These are phyloP conservation scores for Barnettozyma salicaria DNA, from an alignment of 805 yeast genomes.

Conservation along the genomic window DNA sequence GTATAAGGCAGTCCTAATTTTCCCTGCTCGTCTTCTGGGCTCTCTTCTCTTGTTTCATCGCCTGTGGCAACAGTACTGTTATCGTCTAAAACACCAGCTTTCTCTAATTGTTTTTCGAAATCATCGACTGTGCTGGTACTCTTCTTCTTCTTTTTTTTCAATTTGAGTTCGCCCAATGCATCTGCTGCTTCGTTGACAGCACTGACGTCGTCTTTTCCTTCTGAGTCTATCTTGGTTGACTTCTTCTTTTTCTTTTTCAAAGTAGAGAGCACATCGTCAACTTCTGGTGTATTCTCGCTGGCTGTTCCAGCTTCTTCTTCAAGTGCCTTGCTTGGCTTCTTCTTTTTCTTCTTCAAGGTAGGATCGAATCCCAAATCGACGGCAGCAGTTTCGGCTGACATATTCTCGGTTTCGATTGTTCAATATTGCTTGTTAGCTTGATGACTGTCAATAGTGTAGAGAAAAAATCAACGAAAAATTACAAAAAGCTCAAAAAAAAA, in stretches of 20 bases:
- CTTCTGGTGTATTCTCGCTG: slow-evolving; percentile 39
- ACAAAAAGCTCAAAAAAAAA: no score
- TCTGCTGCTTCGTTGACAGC: slow-evolving; percentile 44
- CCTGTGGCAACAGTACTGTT: slow-evolving; percentile 10
- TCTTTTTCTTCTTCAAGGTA: slow-evolving; percentile 73
- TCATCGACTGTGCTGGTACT: slow-evolving; percentile 55
- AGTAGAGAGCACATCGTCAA: slow-evolving; percentile 68
- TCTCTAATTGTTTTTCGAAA: slow-evolving; percentile 82
- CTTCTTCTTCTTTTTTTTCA: slow-evolving; percentile 78
- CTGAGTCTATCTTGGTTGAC: slow-evolving; percentile 32
- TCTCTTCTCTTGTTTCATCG: slow-evolving; percentile 23
- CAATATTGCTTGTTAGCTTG: no score
- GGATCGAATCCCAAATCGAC: slow-evolving; percentile 63
- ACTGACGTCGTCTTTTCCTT: slow-evolving; percentile 33
- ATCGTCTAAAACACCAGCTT: slow-evolving; percentile 70
- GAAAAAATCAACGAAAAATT: no score
- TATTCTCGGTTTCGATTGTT: slow-evolving; percentile 2
- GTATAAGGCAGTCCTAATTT: slow-evolving; percentile 68
- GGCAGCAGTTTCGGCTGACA: slow-evolving; percentile 24
- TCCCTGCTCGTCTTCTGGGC: slow-evolving; percentile 29
- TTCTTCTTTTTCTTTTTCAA: slow-evolving; percentile 85
- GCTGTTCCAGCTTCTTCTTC: slow-evolving; percentile 29
- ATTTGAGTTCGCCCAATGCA: slow-evolving; percentile 61
- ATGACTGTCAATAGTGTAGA: no score
- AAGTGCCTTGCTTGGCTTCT: slow-evolving; percentile 45